Conservation (phyloP, 345 rosid species). For the Rubroshorea leprosula region DNA sequence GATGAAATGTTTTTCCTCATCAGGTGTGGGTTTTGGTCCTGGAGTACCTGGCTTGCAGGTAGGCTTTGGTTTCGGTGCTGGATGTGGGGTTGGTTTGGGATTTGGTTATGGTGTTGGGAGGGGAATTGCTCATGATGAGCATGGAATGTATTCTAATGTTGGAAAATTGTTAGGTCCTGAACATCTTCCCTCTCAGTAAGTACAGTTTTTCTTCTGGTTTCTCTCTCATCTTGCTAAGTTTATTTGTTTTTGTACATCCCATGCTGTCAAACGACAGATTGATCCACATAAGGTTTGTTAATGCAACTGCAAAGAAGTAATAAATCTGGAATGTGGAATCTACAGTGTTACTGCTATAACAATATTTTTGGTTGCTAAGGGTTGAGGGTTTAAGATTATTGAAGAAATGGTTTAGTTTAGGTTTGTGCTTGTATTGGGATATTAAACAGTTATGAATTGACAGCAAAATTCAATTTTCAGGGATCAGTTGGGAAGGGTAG, state of each 20-base stretch:
- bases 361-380: too few relatives aligned
- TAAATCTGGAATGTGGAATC: neutral
- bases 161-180: constrained; percentile 30
- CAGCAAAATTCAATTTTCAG: too few relatives aligned
- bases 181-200: constrained; percentile 46
- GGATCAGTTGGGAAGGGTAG: neutral
- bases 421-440: neutral
- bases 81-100: constrained; percentile 86
- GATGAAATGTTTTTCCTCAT: constrained; percentile 5
- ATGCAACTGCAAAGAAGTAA: neutral
- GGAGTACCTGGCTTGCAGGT: constrained; percentile 79
- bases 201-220: neutral
- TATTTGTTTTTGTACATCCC: neutral
- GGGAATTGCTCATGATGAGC: constrained; percentile 66
- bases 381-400: neutral
- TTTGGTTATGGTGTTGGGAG: constrained; percentile 81
- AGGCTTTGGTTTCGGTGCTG: constrained; percentile 73
- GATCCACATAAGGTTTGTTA: neutral
- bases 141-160: constrained; percentile 41
- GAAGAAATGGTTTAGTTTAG: neutral
- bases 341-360: neutral
- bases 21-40: constrained; percentile 80
- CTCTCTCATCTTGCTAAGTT: neutral
- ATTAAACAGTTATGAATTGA: neutral
- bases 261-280: neutral